Evolutionary conservation across 1,284 basidiomycete genomes (phyloP).

Genomic region (Leccinum pallidistipes): DNA sequence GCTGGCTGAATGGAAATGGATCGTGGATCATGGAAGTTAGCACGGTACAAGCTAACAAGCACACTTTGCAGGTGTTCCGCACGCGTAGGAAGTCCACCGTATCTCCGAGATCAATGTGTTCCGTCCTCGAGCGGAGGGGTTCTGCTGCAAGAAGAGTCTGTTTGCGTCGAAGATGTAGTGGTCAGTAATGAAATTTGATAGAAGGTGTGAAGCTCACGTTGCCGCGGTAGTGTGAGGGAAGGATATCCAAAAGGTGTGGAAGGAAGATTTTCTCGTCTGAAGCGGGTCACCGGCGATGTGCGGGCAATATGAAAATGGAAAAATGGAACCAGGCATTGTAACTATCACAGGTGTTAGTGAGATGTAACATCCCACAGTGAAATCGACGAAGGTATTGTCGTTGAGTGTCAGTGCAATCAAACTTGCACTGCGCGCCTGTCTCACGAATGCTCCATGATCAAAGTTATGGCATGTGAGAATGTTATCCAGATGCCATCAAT

Average conservation of each 20-base stretch:
- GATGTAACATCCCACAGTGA: not conserved
- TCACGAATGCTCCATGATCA: too few species aligned
- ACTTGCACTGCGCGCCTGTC: too few species aligned
- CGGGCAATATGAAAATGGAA: too few species aligned
- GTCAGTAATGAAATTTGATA: not conserved
- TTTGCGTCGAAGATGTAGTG: not conserved
- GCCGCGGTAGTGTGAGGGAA: too few species aligned
- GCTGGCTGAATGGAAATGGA: not conserved
- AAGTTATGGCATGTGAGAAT: too few species aligned
- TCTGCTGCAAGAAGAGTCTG: conserved; percentile 12
- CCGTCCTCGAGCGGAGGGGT: not conserved
- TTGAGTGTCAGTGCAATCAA: not conserved
- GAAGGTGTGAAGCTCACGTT: not conserved
- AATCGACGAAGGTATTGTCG: not conserved
- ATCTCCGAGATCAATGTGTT: conserved; percentile 15
- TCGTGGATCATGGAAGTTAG: not conserved
- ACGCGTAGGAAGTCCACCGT: not conserved
- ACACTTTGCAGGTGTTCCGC: not conserved
- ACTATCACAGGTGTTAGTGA: not conserved
- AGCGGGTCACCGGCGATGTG: too few species aligned
- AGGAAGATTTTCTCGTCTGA: too few species aligned
- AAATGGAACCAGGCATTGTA: too few species aligned
- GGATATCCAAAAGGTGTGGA: not conserved
- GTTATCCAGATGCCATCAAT: too few species aligned
- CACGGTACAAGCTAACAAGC: not conserved